Conservation (phyloP, 208 protist species). For the Strigomonas galati region DNA sequence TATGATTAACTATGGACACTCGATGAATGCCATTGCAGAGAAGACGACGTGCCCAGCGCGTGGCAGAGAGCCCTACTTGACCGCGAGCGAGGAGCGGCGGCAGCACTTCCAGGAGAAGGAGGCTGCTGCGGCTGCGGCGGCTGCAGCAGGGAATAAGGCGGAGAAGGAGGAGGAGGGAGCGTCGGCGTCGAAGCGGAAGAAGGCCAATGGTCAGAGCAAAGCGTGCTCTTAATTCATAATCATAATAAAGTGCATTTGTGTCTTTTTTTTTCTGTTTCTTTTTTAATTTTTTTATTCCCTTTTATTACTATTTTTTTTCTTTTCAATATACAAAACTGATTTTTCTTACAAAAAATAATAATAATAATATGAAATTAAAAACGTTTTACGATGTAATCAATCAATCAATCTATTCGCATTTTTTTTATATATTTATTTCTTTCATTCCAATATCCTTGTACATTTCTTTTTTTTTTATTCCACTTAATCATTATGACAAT, state of each 20-base stretch:
- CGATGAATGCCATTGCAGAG: conserved; percentile 64
- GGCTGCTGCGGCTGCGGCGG: not conserved
- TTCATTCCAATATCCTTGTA: not conserved
- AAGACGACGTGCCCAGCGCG: conserved; percentile 38
- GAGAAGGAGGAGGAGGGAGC: not conserved
- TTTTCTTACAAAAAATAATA: not conserved
- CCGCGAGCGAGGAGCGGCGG: conserved; percentile 14
- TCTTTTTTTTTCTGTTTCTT: not conserved
- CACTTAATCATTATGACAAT: not conserved
- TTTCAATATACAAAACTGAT: no score
- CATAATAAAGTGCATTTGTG: not conserved
- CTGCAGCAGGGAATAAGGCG: not conserved
- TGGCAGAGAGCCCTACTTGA: conserved; percentile 28
- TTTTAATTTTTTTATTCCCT: not conserved
- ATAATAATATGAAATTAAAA: conserved; percentile 5
- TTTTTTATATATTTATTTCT: conserved; percentile 3
- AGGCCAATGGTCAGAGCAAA: not conserved
- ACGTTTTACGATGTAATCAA: not conserved
- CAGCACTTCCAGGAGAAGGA: conserved; percentile 11
- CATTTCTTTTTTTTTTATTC: conserved; percentile 16
- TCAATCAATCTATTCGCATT: not conserved
- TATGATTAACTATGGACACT: conserved; percentile 62
- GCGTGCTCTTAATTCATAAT: not conserved
- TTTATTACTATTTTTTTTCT: not conserved
- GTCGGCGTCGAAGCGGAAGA: not conserved